phyloP scores from a whole-genome alignment of 306 rosid species.

The Fragaria iinumae region DNA sequence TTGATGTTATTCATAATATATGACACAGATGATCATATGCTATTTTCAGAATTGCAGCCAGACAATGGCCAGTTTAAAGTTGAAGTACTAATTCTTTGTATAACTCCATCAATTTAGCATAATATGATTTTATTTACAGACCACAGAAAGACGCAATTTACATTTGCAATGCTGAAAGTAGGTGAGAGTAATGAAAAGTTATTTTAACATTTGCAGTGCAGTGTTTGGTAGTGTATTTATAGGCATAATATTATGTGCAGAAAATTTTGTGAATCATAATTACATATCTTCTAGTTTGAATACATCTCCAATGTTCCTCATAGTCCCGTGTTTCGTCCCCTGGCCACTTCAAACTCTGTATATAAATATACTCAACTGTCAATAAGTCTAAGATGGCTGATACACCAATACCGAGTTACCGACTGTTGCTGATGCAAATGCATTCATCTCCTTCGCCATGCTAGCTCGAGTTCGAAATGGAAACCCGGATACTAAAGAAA shows the following conservation, averaged over 20 bases:
- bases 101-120: not conserved
- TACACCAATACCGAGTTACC: not conserved
- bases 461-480: not conserved
- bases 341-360: constrained; percentile 22
- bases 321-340: not conserved
- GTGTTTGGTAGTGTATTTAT: not conserved
- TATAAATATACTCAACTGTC: constrained; percentile 21
- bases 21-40: not conserved
- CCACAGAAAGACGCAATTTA: not conserved
- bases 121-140: not conserved
- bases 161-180: not conserved
- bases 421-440: not conserved
- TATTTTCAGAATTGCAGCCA: not conserved
- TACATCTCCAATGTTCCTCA: not conserved
- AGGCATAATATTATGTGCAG: constrained; percentile 25
- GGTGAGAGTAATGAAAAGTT: not conserved
- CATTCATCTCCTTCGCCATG: not conserved
- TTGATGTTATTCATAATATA: not conserved
- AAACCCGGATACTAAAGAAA: not conserved
- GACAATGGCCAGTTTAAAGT: not conserved
- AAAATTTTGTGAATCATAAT: constrained; percentile 36
- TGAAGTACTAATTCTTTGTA: not conserved
- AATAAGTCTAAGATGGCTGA: constrained; percentile 2
- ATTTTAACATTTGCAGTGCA: not conserved
- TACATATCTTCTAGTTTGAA: constrained; percentile 31